Conservation (phyloP, 2,329 filamentous ascomycete genomes). For the Sclerotinia sclerotiorum region DNA sequence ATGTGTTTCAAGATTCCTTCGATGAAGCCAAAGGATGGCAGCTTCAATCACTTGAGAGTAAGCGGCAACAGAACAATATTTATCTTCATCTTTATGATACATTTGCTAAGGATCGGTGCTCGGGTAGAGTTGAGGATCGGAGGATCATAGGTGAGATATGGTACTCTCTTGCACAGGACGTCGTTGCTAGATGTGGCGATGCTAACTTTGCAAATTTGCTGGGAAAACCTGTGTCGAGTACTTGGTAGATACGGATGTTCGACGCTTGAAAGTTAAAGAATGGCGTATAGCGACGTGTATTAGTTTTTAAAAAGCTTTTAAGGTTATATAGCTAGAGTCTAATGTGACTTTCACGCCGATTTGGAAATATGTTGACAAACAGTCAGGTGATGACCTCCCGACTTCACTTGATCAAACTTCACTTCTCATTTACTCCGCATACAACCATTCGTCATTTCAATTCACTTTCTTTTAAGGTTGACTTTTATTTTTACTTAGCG, state of each 20-base stretch:
- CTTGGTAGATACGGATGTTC: neutral
- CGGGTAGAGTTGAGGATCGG: neutral
- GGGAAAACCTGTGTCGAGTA: neutral
- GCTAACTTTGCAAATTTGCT: neutral
- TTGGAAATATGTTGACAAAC: neutral
- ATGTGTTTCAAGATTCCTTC: too few relatives aligned
- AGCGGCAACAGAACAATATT: neutral
- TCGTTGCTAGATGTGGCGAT: neutral
- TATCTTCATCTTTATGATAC: neutral
- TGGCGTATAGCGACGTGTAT: neutral
- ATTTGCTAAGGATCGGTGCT: neutral
- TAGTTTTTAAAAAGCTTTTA: neutral
- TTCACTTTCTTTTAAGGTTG: too few relatives aligned
- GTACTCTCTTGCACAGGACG: neutral
- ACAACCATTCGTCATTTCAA: neutral
- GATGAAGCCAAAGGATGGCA: neutral
- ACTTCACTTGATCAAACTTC: constrained; percentile 7
- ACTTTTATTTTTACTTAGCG: neutral
- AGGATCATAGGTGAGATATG: neutral
- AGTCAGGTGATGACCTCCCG: constrained; percentile 3
- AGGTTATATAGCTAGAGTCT: too few relatives aligned
- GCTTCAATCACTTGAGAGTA: neutral
- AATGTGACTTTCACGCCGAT: neutral
- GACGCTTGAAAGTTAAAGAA: neutral
- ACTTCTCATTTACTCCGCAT: neutral